Evolutionary conservation across 306 rosid genomes (phyloP).

Genomic region (Senna tora): DNA sequence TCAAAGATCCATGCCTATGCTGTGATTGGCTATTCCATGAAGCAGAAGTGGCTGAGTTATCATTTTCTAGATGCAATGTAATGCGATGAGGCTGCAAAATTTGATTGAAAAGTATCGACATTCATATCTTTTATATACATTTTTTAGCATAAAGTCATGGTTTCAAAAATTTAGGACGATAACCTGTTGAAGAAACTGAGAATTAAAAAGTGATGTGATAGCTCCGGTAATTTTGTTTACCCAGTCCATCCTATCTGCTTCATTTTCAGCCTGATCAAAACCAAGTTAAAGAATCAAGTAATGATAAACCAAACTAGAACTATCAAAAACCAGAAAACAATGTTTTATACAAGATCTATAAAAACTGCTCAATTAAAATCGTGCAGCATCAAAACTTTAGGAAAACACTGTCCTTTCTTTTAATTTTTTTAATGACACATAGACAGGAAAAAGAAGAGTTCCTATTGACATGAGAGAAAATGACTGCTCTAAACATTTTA

Average conservation of each 20-base stretch:
- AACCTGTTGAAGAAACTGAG: slow-evolving; percentile 91
- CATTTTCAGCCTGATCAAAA: slow-evolving; percentile 88
- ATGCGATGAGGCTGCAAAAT: slow-evolving; percentile 67
- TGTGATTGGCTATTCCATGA: slow-evolving; percentile 47
- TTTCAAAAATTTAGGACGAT: slow-evolving; percentile 23
- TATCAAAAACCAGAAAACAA: slow-evolving; percentile 17
- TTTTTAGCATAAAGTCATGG: slow-evolving; percentile 26
- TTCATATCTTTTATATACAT: slow-evolving; percentile 33
- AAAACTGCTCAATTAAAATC: slow-evolving; percentile 19
- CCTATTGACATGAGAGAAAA: too few species aligned
- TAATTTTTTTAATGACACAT: neutral
- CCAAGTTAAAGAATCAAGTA: slow-evolving; percentile 29
- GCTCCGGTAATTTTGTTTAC: slow-evolving; percentile 80
- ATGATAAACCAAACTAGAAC: slow-evolving; percentile 28
- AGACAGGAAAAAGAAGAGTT: neutral
- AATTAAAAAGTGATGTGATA: slow-evolving; percentile 74
- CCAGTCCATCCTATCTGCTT: slow-evolving; percentile 98
- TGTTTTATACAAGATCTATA: slow-evolving; percentile 3
- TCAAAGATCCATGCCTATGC: slow-evolving; percentile 46
- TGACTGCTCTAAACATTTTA: too few species aligned
- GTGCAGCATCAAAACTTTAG: slow-evolving; percentile 12
- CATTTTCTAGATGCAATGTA: slow-evolving; percentile 39
- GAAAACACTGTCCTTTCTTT: slow-evolving; percentile 14
- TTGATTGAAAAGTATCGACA: slow-evolving; percentile 24
- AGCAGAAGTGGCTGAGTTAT: slow-evolving; percentile 46